Base-by-base conservation (phyloP, 805 yeast species). In the Soucietia sequanensis region DNA sequence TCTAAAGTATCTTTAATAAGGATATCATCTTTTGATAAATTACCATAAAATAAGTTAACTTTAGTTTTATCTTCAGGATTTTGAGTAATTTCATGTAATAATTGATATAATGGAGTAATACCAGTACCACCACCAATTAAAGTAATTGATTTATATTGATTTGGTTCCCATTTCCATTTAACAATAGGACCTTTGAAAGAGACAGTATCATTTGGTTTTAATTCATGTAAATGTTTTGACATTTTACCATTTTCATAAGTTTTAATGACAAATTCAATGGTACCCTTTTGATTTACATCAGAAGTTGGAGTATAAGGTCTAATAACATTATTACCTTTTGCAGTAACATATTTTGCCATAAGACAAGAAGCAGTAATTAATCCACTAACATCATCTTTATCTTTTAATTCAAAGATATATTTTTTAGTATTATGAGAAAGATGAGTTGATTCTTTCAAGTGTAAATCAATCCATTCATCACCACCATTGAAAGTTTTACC, bases 111-210 rank as follows among this genome's bases (percentile, higher is more conserved):
- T 41, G 99, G 99, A 31, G 97, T 87, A 62, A 93, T 90, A 66
- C 98, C 98, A 33, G 95, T 75, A 58, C 99, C 99, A 56, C 95
- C 99, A 52, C 96, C 98, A 49, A 93, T 72, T 58, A 93, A 76
- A 39, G 83, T 78, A 58, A 93, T 79, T 46, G 79, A 70, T 54
- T 84, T 78, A 71, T 77, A 91, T 58, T 81, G 78, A 74, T 93
- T 91, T 49, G 91, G 84, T 52, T 75, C 75, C 88, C 95, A 87
- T 59, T 83, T 79, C 86, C 93, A 90, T 73, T 93, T 93, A 54
- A 75, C 71, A 47, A 89, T 76, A 46, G 98, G 98, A 33, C 99
- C 99, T 72, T 89, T 91, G 76, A 93, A 84, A 7, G 95, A 67
- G 37, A 93, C 74, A 33, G 89, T 78, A 54, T 93, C 98, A 52